These are phyloP conservation scores for Mycena olivaceomarginata DNA, from an alignment of 768 basidiomycete genomes.

Conservation along the genomic window DNA sequence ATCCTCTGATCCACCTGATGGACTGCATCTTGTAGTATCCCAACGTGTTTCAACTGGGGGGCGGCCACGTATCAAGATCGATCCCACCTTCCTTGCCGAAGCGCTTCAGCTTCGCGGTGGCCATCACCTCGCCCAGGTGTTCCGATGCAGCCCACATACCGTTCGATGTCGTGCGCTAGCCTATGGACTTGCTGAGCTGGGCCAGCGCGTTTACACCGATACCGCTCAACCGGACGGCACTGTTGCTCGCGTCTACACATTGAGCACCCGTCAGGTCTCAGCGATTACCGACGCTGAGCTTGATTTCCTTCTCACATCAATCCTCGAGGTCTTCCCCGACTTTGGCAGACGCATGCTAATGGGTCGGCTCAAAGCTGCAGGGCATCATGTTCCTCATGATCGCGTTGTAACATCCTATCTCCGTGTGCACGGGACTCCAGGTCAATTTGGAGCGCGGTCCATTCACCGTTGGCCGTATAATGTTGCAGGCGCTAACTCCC, in stretches of 20 bases:
- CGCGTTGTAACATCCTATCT: conserved; percentile 44
- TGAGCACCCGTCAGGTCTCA: conserved; percentile 31
- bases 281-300: conserved; percentile 48
- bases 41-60: conserved; percentile 38
- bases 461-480: conserved; percentile 54
- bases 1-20: conserved; percentile 44
- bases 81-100: conserved; percentile 48
- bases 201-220: conserved; percentile 31
- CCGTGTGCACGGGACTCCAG: conserved; percentile 47
- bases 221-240: conserved; percentile 10
- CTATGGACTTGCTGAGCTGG: conserved; percentile 28
- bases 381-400: conserved; percentile 44
- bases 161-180: conserved; percentile 39
- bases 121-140: conserved; percentile 1
- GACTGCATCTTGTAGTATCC: conserved; percentile 4
- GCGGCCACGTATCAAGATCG: conserved; percentile 47
- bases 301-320: conserved; percentile 45
- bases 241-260: not conserved
- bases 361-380: conserved; percentile 46
- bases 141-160: conserved; percentile 15
- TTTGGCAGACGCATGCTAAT: conserved; percentile 52
- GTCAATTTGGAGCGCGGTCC: conserved; percentile 47
- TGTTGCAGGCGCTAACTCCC: conserved; percentile 58
- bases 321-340: conserved; percentile 49
- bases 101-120: conserved; percentile 47